phyloP scores from a whole-genome alignment of 257 asterid species.

The Oldenlandia corymbosa region DNA sequence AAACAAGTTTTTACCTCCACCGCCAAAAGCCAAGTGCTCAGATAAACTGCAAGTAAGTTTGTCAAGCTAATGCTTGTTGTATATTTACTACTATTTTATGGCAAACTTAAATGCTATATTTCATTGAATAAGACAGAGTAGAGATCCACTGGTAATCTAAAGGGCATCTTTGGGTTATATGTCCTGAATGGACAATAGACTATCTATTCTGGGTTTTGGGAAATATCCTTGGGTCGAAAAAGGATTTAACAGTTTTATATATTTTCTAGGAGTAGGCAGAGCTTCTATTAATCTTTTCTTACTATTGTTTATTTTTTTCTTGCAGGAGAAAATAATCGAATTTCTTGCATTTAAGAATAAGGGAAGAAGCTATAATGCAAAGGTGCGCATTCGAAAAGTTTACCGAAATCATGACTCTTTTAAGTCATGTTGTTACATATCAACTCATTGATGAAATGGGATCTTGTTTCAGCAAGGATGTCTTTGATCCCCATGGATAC shows the following conservation, averaged over 20 bases:
- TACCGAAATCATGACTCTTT: slow-evolving; percentile 92
- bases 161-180: not conserved
- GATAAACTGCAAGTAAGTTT: slow-evolving; percentile 81
- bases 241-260: not conserved
- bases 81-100: not conserved
- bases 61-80: slow-evolving; percentile 1
- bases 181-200: not conserved
- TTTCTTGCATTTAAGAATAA: slow-evolving; percentile 66
- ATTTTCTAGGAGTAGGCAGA: not conserved
- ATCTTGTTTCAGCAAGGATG: slow-evolving; percentile 87
- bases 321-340: slow-evolving; percentile 61
- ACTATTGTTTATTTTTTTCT: slow-evolving; percentile 18
- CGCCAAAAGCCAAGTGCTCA: slow-evolving; percentile 66
- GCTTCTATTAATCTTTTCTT: not conserved
- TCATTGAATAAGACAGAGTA: not conserved
- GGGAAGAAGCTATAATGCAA: slow-evolving; percentile 90
- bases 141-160: too few relatives aligned
- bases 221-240: not conserved
- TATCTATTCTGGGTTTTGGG: not conserved
- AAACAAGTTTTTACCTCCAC: slow-evolving; percentile 72
- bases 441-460: slow-evolving; percentile 93
- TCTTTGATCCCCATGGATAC: slow-evolving; percentile 97
- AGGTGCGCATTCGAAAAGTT: slow-evolving; percentile 88
- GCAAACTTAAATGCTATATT: not conserved
- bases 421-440: slow-evolving; percentile 95